phyloP scores from a whole-genome alignment of 1,284 basidiomycete species.

The Trametes sp. region DNA sequence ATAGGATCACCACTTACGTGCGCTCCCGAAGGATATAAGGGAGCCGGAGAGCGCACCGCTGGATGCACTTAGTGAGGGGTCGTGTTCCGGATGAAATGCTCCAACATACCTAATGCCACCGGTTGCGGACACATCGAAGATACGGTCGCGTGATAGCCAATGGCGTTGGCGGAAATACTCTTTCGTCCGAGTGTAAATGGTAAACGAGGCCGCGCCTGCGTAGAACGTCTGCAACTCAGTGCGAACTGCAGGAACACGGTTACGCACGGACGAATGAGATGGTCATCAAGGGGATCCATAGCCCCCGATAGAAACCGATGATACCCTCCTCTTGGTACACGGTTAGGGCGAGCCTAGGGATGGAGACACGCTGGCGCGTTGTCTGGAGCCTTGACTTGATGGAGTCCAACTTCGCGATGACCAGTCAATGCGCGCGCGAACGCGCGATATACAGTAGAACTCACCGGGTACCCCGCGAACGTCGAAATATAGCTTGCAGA shows the following conservation, averaged over 20 bases:
- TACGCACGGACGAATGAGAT: constrained; percentile 94
- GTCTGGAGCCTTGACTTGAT: constrained; percentile 93
- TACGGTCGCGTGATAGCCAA: constrained; percentile 62
- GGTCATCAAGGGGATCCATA: constrained; percentile 94
- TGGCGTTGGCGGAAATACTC: constrained; percentile 74
- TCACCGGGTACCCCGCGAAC: constrained; percentile 81
- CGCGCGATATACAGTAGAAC: constrained; percentile 34
- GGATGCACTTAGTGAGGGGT: background rate
- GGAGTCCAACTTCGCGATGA: constrained; percentile 72
- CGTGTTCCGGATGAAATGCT: background rate
- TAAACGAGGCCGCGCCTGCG: constrained; percentile 87
- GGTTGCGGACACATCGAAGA: constrained; percentile 75
- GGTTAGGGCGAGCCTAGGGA: constrained; percentile 73
- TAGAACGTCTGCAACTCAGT: background rate
- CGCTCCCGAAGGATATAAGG: constrained; percentile 83
- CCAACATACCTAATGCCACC: constrained; percentile 65
- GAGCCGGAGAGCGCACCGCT: constrained; percentile 85
- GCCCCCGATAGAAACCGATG: constrained; percentile 89
- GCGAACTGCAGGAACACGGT: constrained; percentile 7
- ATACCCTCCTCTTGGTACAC: constrained; percentile 93
- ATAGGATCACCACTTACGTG: constrained; percentile 66
- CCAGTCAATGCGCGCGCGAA: constrained; percentile 5
- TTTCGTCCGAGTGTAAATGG: constrained; percentile 92
- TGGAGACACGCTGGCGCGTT: constrained; percentile 76
- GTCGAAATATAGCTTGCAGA: constrained; percentile 86